These are phyloP conservation scores for Blastosporella zonata DNA, from an alignment of 1,284 basidiomycete genomes.

Conservation along the genomic window DNA sequence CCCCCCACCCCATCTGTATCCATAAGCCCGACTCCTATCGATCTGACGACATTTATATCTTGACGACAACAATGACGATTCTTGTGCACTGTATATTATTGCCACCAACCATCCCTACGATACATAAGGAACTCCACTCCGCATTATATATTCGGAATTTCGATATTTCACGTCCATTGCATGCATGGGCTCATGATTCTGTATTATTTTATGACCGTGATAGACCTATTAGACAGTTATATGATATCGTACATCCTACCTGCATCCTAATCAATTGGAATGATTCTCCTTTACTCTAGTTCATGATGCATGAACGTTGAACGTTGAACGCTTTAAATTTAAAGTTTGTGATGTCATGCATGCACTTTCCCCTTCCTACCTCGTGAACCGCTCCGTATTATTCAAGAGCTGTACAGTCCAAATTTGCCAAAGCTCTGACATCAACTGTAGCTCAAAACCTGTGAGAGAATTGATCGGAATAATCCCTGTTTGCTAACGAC, in stretches of 20 bases:
- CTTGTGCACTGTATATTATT: background rate
- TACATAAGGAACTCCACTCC: background rate
- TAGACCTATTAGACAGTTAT: too few relatives aligned
- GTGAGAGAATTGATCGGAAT: too few relatives aligned
- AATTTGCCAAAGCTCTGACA: too few relatives aligned
- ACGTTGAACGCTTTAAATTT: too few relatives aligned
- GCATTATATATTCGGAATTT: background rate
- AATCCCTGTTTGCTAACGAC: too few relatives aligned
- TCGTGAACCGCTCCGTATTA: too few relatives aligned
- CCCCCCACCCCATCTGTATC: conserved; percentile 3
- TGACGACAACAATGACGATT: conserved; percentile 6
- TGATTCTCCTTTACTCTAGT: background rate
- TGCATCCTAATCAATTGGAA: background rate
- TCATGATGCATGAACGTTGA: too few relatives aligned
- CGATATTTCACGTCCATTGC: background rate
- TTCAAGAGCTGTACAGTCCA: too few relatives aligned
- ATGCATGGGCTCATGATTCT: background rate
- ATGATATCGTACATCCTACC: too few relatives aligned
- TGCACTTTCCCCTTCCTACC: background rate
- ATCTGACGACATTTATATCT: background rate
- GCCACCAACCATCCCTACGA: background rate
- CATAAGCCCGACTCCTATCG: background rate
- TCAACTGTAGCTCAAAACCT: too few relatives aligned
- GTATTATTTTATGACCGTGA: background rate
- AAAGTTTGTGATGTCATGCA: background rate